These are phyloP conservation scores for Erodium texanum DNA, from an alignment of 441 rosid species.

Conservation along the genomic window DNA sequence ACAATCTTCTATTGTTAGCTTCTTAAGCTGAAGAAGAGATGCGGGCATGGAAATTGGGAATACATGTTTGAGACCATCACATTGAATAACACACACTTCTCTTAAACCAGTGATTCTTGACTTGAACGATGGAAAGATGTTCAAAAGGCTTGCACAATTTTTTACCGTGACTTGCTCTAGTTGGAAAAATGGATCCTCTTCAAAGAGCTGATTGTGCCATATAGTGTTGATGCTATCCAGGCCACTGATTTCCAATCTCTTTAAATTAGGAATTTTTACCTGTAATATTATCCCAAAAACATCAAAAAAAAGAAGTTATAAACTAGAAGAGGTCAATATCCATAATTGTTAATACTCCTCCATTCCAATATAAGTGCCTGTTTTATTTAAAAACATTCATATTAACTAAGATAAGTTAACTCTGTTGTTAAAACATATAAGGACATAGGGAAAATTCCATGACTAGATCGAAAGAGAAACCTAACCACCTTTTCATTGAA, in stretches of 20 bases:
- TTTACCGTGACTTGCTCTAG: background rate
- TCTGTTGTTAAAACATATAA: too few relatives aligned
- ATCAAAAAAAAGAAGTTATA: too few relatives aligned
- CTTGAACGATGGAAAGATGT: background rate
- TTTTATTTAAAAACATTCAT: too few relatives aligned
- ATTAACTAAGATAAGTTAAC: too few relatives aligned
- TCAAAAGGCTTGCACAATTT: background rate
- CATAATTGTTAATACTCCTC: too few relatives aligned
- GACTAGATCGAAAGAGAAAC: too few relatives aligned
- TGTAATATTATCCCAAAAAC: background rate
- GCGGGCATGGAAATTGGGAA: background rate
- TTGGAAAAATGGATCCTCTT: background rate
- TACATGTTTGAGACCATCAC: background rate
- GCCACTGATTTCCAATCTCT: background rate
- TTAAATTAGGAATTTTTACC: background rate
- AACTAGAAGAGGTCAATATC: too few relatives aligned
- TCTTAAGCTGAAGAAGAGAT: constrained; percentile 13
- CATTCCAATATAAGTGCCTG: too few relatives aligned
- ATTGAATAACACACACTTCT: background rate
- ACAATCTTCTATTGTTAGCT: constrained; percentile 2
- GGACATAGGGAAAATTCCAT: too few relatives aligned
- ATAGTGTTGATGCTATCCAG: background rate
- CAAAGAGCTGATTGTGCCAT: background rate
- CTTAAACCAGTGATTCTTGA: background rate
- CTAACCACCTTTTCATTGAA: background rate